These are phyloP conservation scores for Fragilaria radians DNA, from an alignment of 108 stramenopile genomes.

Conservation along the genomic window DNA sequence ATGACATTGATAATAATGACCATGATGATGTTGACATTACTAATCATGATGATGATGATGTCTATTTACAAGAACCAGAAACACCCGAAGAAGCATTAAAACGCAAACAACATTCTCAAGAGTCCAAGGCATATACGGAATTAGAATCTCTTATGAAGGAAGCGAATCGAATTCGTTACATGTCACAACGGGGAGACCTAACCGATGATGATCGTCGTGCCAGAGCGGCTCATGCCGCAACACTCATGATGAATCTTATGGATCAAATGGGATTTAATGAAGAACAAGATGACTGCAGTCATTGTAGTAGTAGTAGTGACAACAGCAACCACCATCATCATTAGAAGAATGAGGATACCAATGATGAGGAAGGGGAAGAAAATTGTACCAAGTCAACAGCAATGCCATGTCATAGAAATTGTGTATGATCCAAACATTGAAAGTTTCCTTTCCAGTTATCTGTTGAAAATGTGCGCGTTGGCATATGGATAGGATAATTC, in stretches of 20 bases:
- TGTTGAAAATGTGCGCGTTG: no score
- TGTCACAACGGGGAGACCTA: constrained; percentile 44
- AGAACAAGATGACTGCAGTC: no score
- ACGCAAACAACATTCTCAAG: not conserved
- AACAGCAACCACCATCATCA: no score
- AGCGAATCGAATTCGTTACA: constrained; percentile 59
- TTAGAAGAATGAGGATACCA: no score
- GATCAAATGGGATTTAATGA: constrained; percentile 58
- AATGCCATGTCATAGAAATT: no score
- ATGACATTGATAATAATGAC: constrained; percentile 10
- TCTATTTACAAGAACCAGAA: not conserved
- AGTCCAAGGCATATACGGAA: constrained; percentile 39
- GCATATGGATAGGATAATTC: no score
- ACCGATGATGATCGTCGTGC: constrained; percentile 71
- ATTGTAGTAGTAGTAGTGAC: no score
- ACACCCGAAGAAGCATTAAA: not conserved
- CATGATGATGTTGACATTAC: not conserved
- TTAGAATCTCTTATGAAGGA: constrained; percentile 58
- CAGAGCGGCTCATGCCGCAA: constrained; percentile 70
- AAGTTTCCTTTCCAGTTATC: no score
- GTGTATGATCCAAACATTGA: no score
- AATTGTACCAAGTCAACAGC: no score
- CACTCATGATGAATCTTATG: constrained; percentile 68
- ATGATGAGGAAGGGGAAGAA: no score
- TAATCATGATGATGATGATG: constrained; percentile 4